Evolutionary conservation across 108 stramenopile genomes (phyloP), one percentile per base, ranked within the genome.

Genomic region (Pseudonitzschia multiseries): DNA sequence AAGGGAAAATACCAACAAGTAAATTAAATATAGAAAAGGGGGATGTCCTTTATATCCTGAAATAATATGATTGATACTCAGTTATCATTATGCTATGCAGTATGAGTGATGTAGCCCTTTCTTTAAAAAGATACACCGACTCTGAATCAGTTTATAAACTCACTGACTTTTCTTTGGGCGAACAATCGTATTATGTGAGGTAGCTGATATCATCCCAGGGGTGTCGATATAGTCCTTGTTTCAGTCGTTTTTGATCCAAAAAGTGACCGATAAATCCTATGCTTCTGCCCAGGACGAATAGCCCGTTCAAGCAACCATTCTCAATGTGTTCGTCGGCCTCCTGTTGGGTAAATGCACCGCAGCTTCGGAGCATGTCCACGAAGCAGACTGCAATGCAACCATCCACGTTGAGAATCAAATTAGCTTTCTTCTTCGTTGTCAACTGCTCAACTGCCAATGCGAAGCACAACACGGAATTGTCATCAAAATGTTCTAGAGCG

Each of bases 181-280:
- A 62, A 48, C 2, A 33, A 2, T 71, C 21, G 61, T 61, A 44
- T 62, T 62, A 61, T 21, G 77, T 78, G 33, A 86, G 74, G 75
- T 96, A 96, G 24, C 86, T 84, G 70, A 95, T 95, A 75, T 95
- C 94, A 63, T 95, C 96, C 92, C 90, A 92, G 8, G 94, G 93
- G 59, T 95, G 94, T n/a, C 96, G 73, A 75, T 95, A 97, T 17
- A 97, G 79, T 14, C 91, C 91, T 73, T 95, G 94, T 79, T 94
- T 97, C 28, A 97, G 84, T 31, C 96, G 81, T 75, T 94, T 95
- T 76, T 96, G 96, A 77, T 97, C 96, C 40, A 97, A 72, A 72
- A 84, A 91, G 77, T 97, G 94, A 1, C 94, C 94, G 57, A 95
- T 94, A 79, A 95, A 94, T 3, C 96, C 94, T 53, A 95, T 92